phyloP scores from a whole-genome alignment of 2,329 filamentous ascomycete genomes.

The Penicillium sp. region DNA sequence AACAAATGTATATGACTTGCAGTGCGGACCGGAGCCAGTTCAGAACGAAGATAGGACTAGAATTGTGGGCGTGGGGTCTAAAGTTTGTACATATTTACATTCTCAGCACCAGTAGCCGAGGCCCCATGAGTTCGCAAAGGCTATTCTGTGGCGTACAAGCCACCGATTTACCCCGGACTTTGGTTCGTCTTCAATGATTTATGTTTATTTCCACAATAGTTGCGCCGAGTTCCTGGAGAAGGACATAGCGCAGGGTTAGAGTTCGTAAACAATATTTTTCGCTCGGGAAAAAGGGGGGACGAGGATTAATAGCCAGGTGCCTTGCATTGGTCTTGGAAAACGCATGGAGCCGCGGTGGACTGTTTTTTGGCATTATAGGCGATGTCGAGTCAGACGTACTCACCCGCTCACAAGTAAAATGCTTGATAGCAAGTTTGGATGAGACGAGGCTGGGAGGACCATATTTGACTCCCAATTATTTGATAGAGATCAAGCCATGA shows the following conservation, averaged over 20 bases:
- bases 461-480: background rate
- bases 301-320: background rate
- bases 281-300: background rate
- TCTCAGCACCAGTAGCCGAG: slow-evolving; percentile 6
- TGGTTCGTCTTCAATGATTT: slow-evolving; percentile 8
- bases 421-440: background rate
- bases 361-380: slow-evolving; percentile 1
- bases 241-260: background rate
- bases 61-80: background rate
- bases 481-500: background rate
- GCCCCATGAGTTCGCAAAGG: slow-evolving; percentile 9
- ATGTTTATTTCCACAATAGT: slow-evolving; percentile 7
- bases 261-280: too few relatives aligned
- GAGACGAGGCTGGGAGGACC: background rate
- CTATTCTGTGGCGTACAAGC: slow-evolving; percentile 14
- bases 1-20: background rate
- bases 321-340: background rate
- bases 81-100: background rate
- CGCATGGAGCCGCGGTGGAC: background rate
- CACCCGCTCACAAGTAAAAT: background rate
- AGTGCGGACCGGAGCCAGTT: slow-evolving; percentile 6
- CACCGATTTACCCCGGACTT: slow-evolving; percentile 2
- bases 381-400: background rate
- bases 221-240: background rate
- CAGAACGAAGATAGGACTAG: background rate